phyloP scores from a whole-genome alignment of 1,284 basidiomycete genomes.

The Inonotus hispidus region DNA sequence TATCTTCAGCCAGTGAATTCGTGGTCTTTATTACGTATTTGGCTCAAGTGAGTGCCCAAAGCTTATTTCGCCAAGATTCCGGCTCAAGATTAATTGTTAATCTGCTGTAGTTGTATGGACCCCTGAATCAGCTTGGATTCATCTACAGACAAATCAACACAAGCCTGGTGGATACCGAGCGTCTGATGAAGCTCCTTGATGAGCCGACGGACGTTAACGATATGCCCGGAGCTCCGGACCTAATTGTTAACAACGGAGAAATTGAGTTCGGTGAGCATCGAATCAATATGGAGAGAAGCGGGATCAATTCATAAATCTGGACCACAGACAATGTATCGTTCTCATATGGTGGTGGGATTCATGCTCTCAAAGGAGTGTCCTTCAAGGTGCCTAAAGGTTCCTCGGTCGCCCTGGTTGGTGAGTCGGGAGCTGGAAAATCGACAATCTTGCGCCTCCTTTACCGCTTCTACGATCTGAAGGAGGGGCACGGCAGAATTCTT shows the following conservation, averaged over 20 bases:
- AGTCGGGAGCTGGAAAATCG: constrained; percentile 77
- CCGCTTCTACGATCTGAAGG: constrained; percentile 82
- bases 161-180: constrained; percentile 76
- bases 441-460: constrained; percentile 82
- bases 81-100: constrained; percentile 14
- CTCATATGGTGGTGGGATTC: constrained; percentile 73
- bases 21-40: constrained; percentile 80
- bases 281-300: not conserved
- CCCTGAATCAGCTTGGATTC: constrained; percentile 68
- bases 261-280: constrained; percentile 72
- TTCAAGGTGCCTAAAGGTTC: constrained; percentile 81
- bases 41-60: constrained; percentile 48
- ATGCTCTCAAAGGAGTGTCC: constrained; percentile 71
- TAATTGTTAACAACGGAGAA: constrained; percentile 68
- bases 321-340: constrained; percentile 71
- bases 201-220: constrained; percentile 82
- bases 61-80: constrained; percentile 6
- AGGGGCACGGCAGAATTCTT: constrained; percentile 65
- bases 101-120: constrained; percentile 54
- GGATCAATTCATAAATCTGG: constrained; percentile 11
- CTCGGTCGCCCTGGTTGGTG: constrained; percentile 79
- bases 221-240: constrained; percentile 66
- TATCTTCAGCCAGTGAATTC: constrained; percentile 52
- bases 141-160: constrained; percentile 72
- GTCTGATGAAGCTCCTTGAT: constrained; percentile 65